Base-by-base conservation (phyloP, 2,329 filamentous ascomycete genomes). In the Colletotrichum sp. region DNA sequence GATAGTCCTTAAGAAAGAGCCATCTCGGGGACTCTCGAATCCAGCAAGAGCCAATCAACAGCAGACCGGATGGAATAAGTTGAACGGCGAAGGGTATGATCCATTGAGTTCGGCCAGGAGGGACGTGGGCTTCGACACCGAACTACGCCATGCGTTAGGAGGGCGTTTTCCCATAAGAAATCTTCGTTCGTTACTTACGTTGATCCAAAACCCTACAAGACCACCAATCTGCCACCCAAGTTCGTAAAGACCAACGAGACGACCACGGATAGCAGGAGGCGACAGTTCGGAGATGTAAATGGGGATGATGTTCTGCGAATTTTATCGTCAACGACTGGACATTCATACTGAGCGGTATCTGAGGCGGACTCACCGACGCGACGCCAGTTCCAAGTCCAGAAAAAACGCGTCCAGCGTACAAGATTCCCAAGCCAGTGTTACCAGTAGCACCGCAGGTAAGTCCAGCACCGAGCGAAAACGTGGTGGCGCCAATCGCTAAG, bases 21-120 rank as follows among this genome's bases (percentile, higher is more conserved):
- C 91, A 93, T 63, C 91, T 87, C 3, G 91, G 91, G 2, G 89
- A 91, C 77, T 92, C 90, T 2, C 85, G 85, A 27, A 91, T 86
- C 81, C 87, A 87, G 30, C 89, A 77, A 6, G 86, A 83, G 13
- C 87, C 87, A 13, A 87, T 78, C 61, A 90, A 85, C 27, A 92
- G 85, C 3, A 91, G 79, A 15, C 89, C 88, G 3, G 86, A 86
- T n/a, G 90, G 88, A 34, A 91, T 88, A 13, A 92, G 84, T 77
- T 92, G 90, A 15, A 91, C 81, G 25, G 85, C 88, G 16, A 91
- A 86, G 2, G 89, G 89, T 15, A 91, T 84, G 39, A 88, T 84
- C 88, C 89, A 91, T 22, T 80, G 79, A 7, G 48, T 73, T n/a
- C 65, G 77, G 19, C 71, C 74, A n/a, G 65, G 36, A 3, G 77